Percentiles rank a stretch among this genome's conserved stretches.
Evolutionary conservation across 2,329 filamentous ascomycete species (phyloP).

Genomic region (Aspergillus clavatus): DNA sequence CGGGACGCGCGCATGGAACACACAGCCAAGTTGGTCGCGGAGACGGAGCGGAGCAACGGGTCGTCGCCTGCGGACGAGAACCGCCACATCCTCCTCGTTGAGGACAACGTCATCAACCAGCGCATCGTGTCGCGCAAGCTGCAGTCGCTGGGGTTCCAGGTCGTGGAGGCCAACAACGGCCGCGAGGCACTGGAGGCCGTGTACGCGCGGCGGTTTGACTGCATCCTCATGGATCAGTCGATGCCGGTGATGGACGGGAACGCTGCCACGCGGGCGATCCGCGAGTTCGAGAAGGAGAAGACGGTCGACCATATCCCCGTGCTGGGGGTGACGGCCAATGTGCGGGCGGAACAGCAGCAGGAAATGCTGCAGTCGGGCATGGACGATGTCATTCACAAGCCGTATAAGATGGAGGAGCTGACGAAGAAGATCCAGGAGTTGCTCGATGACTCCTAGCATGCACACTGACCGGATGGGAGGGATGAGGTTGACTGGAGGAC

Average conservation of each 20-base stretch:
- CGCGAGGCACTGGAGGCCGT: conserved; percentile 43
- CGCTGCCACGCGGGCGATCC: conserved; percentile 65
- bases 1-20: conserved; percentile 8
- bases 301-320: conserved; percentile 24
- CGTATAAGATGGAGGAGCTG: conserved; percentile 69
- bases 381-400: conserved; percentile 74
- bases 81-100: conserved; percentile 36
- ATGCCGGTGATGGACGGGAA: conserved; percentile 83
- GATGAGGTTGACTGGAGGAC: too few relatives aligned
- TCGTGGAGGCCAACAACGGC: conserved; percentile 37
- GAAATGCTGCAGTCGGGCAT: conserved; percentile 69
- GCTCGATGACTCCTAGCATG: too few relatives aligned
- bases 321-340: conserved; percentile 61
- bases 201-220: conserved; percentile 42
- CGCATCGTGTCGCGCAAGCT: conserved; percentile 37
- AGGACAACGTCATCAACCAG: conserved; percentile 44
- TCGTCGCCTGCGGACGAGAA: background rate
- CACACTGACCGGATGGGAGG: background rate
- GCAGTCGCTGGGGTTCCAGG: conserved; percentile 30
- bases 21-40: conserved; percentile 8
- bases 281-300: conserved; percentile 60
- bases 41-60: background rate
- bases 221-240: conserved; percentile 76
- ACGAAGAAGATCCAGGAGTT: conserved; percentile 62
- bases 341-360: conserved; percentile 67